Evolutionary conservation across 2,329 filamentous ascomycete genomes (phyloP).

Genomic region (Zalaria sp.): DNA sequence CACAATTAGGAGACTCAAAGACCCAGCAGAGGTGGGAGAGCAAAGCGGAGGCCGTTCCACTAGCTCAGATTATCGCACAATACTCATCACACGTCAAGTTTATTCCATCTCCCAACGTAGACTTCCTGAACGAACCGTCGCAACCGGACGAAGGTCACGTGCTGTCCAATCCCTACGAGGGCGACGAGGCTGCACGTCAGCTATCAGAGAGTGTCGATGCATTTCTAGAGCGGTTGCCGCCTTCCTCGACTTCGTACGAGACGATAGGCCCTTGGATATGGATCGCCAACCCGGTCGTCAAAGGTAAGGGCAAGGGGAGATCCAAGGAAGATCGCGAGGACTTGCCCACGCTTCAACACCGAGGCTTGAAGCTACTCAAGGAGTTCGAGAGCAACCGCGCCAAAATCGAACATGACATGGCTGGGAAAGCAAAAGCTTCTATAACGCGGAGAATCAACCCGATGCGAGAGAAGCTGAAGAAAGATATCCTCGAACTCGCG

Average conservation of each 20-base stretch:
- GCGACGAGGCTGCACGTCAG: slow-evolving; percentile 42
- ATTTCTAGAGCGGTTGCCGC: slow-evolving; percentile 57
- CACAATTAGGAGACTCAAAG: neutral
- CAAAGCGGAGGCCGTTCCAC: neutral
- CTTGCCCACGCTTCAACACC: slow-evolving; percentile 29
- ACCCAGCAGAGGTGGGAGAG: neutral
- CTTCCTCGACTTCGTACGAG: slow-evolving; percentile 41
- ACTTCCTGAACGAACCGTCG: neutral
- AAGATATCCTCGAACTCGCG: slow-evolving; percentile 48
- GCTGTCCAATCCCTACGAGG: slow-evolving; percentile 47
- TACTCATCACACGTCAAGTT: neutral
- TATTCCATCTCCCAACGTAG: neutral
- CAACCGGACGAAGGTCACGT: slow-evolving; percentile 7
- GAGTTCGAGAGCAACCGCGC: slow-evolving; percentile 31
- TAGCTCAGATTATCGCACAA: neutral
- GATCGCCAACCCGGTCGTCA: slow-evolving; percentile 49
- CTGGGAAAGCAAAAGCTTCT: slow-evolving; percentile 28
- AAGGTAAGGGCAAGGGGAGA: slow-evolving; percentile 10
- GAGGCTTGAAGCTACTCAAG: slow-evolving; percentile 41
- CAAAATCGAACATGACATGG: slow-evolving; percentile 37
- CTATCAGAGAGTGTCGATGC: slow-evolving; percentile 46
- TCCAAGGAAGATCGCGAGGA: slow-evolving; percentile 31
- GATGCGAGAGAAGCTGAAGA: slow-evolving; percentile 29
- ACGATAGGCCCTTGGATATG: slow-evolving; percentile 53
- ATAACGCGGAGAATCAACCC: slow-evolving; percentile 25